phyloP scores from a whole-genome alignment of 345 rosid genomes.

The Brassica nigra region DNA sequence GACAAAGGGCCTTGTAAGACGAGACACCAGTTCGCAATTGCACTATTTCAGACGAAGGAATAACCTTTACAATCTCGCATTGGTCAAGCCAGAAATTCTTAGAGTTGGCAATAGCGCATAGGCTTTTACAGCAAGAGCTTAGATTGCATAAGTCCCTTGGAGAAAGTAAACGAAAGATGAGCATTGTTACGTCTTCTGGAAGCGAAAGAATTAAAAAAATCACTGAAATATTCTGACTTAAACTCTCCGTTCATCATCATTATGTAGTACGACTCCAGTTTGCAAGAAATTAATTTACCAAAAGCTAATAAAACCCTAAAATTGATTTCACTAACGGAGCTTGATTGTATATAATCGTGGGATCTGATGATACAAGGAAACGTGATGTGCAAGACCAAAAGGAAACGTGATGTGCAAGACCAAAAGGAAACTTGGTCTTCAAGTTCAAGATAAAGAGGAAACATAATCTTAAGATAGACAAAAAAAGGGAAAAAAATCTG shows the following conservation, averaged over 20 bases:
- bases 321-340: too few species aligned
- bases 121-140: constrained; percentile 57
- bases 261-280: background rate
- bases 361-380: too few species aligned
- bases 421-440: too few species aligned
- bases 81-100: constrained; percentile 33
- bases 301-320: too few species aligned
- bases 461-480: too few species aligned
- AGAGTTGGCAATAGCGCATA: constrained; percentile 54
- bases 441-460: too few species aligned
- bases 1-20: background rate
- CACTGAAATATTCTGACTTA: background rate
- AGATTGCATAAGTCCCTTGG: constrained; percentile 66
- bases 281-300: background rate
- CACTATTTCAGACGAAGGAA: background rate
- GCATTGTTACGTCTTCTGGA: constrained; percentile 67
- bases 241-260: constrained; percentile 47
- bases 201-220: constrained; percentile 31
- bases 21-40: background rate
- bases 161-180: constrained; percentile 55
- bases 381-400: too few species aligned
- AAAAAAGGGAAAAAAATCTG: too few species aligned
- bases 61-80: background rate
- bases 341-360: too few species aligned
- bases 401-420: too few species aligned